Evolutionary conservation across 2,329 filamentous ascomycete species (phyloP).

Genomic region (Cytospora paraplurivora): DNA sequence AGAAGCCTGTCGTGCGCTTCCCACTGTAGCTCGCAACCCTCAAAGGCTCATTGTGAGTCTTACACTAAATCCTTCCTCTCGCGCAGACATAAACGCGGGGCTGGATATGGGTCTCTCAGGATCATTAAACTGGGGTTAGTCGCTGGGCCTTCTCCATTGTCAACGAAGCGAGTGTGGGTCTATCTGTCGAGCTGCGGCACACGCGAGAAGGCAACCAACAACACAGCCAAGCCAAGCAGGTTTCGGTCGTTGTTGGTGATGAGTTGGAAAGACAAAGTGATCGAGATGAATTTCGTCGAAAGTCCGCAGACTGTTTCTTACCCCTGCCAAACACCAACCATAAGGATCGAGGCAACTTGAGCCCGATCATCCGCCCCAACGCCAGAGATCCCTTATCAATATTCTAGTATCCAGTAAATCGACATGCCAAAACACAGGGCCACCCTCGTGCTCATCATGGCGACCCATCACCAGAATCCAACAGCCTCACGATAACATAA

Average conservation of each 20-base stretch:
- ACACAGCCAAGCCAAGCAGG: not conserved
- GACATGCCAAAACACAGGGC: not conserved
- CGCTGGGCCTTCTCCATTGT: not conserved
- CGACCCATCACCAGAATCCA: slow-evolving; percentile 44
- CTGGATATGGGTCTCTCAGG: too few relatives aligned
- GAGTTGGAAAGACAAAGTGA: not conserved
- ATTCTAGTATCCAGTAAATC: too few relatives aligned
- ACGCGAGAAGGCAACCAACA: not conserved
- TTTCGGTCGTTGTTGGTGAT: not conserved
- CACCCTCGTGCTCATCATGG: slow-evolving; percentile 3
- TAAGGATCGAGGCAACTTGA: not conserved
- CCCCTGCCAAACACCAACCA: not conserved
- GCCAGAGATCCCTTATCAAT: not conserved
- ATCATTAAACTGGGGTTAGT: too few relatives aligned
- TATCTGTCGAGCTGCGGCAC: not conserved
- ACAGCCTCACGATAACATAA: slow-evolving; percentile 61
- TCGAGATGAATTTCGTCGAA: not conserved
- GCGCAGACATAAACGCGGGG: too few relatives aligned
- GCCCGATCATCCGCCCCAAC: not conserved
- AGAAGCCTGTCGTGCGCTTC: not conserved
- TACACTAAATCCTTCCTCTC: too few relatives aligned
- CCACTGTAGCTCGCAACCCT: not conserved
- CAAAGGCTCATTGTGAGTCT: not conserved
- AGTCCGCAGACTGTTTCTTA: not conserved
- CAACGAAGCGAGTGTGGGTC: not conserved